Conservation (phyloP, 371 early-diverging fungal species). For the Gilbertella persicaria region DNA sequence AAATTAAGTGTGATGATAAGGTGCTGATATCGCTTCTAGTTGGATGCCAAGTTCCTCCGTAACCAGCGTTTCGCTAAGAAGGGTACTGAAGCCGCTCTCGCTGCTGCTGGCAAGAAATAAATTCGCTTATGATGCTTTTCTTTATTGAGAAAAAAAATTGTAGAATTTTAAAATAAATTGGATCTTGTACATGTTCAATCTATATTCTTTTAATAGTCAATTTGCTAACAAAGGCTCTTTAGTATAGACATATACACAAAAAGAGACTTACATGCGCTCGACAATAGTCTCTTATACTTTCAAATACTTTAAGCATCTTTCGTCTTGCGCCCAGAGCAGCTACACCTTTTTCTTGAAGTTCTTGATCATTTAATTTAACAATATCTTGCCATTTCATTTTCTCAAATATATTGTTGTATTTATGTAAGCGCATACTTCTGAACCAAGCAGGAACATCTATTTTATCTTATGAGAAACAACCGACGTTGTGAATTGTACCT, state of each 20-base stretch:
- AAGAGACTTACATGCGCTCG: conserved; percentile 35
- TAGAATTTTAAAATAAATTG: neutral
- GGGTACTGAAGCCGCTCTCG: conserved; percentile 57
- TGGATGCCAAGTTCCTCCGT: conserved; percentile 97
- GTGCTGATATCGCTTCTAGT: conserved; percentile 33
- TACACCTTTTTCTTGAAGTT: conserved; percentile 81
- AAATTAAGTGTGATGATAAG: neutral
- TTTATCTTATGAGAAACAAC: neutral
- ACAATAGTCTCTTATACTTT: conserved; percentile 64
- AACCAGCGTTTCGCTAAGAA: conserved; percentile 98
- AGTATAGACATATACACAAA: too few relatives aligned
- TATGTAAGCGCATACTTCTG: conserved; percentile 76
- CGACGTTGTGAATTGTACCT: conserved; percentile 41
- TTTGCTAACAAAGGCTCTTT: conserved; percentile 8
- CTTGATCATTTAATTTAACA: conserved; percentile 80
- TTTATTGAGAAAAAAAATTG: neutral
- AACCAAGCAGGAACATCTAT: conserved; percentile 92
- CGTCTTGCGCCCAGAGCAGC: conserved; percentile 91
- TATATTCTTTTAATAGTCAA: conserved; percentile 10
- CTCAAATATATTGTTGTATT: conserved; percentile 89
- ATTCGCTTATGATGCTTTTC: neutral
- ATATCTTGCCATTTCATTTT: conserved; percentile 87
- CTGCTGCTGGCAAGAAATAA: conserved; percentile 67
- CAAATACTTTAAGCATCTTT: conserved; percentile 95
- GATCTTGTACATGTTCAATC: neutral